Conservation (phyloP, 2,329 filamentous ascomycete species). For the Tolypocladium sp. region DNA sequence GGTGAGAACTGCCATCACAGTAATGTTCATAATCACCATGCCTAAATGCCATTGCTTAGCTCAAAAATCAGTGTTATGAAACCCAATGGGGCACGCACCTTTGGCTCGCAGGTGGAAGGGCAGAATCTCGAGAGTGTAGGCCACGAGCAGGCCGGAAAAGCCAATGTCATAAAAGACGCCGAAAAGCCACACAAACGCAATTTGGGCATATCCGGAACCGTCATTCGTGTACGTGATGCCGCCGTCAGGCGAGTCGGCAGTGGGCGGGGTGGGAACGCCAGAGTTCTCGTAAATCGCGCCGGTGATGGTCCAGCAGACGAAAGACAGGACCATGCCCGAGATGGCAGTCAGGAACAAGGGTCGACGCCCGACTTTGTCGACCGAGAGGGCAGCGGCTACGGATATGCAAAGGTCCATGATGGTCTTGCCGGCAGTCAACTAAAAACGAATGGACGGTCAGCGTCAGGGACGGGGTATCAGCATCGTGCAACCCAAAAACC, state of each 20-base stretch:
- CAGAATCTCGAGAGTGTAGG: slow-evolving; percentile 49
- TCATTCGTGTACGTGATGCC: slow-evolving; percentile 24
- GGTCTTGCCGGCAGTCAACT: slow-evolving; percentile 45
- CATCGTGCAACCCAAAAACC: slow-evolving; percentile 6
- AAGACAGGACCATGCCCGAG: slow-evolving; percentile 37
- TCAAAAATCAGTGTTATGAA: neutral
- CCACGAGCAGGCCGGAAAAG: slow-evolving; percentile 47
- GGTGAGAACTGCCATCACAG: slow-evolving; percentile 51
- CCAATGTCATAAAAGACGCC: slow-evolving; percentile 51
- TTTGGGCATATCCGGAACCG: slow-evolving; percentile 41
- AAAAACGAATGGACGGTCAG: slow-evolving; percentile 1
- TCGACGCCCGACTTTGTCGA: slow-evolving; percentile 42
- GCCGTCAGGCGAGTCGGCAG: slow-evolving; percentile 7
- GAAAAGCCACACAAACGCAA: slow-evolving; percentile 51
- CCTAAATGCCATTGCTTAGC: slow-evolving; percentile 15
- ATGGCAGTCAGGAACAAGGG: slow-evolving; percentile 43
- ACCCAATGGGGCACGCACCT: slow-evolving; percentile 17
- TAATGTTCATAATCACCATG: slow-evolving; percentile 57
- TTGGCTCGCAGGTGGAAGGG: slow-evolving; percentile 50
- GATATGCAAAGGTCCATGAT: slow-evolving; percentile 50
- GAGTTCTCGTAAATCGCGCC: slow-evolving; percentile 44
- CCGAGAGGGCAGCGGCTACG: slow-evolving; percentile 39
- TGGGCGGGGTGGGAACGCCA: neutral
- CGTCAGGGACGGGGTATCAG: neutral
- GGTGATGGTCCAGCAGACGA: slow-evolving; percentile 40